Conservation (phyloP, 805 yeast genomes). For the Hanseniaspora opuntiae region DNA sequence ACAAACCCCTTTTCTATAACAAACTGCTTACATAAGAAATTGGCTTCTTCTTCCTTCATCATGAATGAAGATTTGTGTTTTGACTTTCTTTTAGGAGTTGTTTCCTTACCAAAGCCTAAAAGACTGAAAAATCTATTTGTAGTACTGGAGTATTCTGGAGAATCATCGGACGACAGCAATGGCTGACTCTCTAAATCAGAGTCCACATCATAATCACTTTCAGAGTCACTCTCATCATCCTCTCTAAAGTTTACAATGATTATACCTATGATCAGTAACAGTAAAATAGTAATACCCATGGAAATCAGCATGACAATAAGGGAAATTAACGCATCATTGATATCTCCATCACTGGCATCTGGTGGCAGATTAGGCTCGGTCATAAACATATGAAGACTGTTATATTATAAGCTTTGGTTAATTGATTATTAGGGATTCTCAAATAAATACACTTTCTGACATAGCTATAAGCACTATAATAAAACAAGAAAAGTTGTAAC, state of each 20-base stretch:
- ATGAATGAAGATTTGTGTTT: background rate
- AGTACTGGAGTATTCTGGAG: background rate
- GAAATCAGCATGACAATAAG: slow-evolving; percentile 4
- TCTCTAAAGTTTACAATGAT: background rate
- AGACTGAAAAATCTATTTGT: background rate
- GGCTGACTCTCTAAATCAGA: slow-evolving; percentile 6
- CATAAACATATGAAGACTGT: background rate
- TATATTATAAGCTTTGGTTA: background rate
- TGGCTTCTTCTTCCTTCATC: slow-evolving; percentile 21
- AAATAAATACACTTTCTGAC: no score
- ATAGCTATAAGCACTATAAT: no score
- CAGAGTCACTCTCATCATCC: background rate
- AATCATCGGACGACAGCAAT: background rate
- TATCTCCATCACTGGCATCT: background rate
- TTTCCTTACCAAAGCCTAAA: slow-evolving; percentile 12
- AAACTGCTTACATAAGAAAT: slow-evolving; percentile 31
- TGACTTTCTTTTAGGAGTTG: slow-evolving; percentile 26
- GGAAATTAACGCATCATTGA: background rate
- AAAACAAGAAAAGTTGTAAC: no score
- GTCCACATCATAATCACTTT: background rate
- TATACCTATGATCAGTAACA: background rate
- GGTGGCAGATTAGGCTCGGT: background rate
- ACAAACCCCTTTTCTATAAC: slow-evolving; percentile 10
- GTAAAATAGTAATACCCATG: slow-evolving; percentile 5
- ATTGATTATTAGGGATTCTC: background rate